Conservation (phyloP, 1,139 yeast genomes). For the Pichia sp. region DNA sequence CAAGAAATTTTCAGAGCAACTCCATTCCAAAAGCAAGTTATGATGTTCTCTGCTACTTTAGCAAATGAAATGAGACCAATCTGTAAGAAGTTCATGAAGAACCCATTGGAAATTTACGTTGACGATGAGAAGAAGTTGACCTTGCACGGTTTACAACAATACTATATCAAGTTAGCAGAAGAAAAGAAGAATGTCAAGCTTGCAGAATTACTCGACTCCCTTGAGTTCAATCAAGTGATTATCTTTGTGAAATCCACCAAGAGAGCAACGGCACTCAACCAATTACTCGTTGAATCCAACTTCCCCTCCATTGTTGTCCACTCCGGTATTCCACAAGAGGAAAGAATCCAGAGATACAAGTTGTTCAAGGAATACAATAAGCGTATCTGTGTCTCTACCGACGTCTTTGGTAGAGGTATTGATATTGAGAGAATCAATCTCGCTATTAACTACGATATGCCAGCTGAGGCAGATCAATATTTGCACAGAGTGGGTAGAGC, state of each 20-base stretch:
- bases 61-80: slow-evolving; percentile 93
- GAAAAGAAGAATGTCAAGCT: slow-evolving; percentile 90
- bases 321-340: slow-evolving; percentile 94
- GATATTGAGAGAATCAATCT: slow-evolving; percentile 98
- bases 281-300: slow-evolving; percentile 83
- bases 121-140: slow-evolving; percentile 98
- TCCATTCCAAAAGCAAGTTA: slow-evolving; percentile 97
- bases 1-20: slow-evolving; percentile 97
- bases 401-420: slow-evolving; percentile 98
- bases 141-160: slow-evolving; percentile 96
- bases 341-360: slow-evolving; percentile 95
- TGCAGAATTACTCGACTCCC: slow-evolving; percentile 85
- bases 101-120: slow-evolving; percentile 94
- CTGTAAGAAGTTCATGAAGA: slow-evolving; percentile 97
- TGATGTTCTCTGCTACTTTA: slow-evolving; percentile 98
- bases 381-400: slow-evolving; percentile 98
- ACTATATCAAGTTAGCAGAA: slow-evolving; percentile 83
- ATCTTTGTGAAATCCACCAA: slow-evolving; percentile 89
- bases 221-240: slow-evolving; percentile 97
- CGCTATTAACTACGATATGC: slow-evolving; percentile 94
- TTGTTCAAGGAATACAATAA: slow-evolving; percentile 96
- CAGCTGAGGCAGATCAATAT: slow-evolving; percentile 92
- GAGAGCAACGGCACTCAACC: slow-evolving; percentile 90
- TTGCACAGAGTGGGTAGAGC: slow-evolving; percentile 99
- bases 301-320: slow-evolving; percentile 98